Evolutionary conservation across 192 early-diverging fungal species (phyloP), one percentile per base, ranked within the genome.

Genomic region (Cetraspora pellucida): DNA sequence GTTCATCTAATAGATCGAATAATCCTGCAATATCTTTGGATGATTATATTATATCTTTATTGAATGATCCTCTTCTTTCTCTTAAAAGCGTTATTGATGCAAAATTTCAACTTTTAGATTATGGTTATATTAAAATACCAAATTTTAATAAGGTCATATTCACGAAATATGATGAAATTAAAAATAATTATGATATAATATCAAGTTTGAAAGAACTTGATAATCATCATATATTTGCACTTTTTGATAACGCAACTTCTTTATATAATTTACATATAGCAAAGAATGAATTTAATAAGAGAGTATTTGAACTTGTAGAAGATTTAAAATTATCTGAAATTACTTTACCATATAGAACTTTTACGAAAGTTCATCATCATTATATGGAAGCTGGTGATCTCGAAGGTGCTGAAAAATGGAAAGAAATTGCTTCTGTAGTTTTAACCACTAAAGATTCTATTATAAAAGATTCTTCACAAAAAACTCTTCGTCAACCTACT

Each of bases 1-100:
- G 37, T 45, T n/a, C 28, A 37, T 45, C 37, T 10, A 44, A 37
- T 28, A 14, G 63, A 19, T n/a, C 10, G 43, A 65, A 10, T 14
- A 44, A 16, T 45, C 63, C 63, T 19, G 31, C 7, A 65, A 27
- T 30, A 43, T n/a, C 30, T 65, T n/a, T 43, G 16, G n/a, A 19
- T 9, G 63, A 65, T 14, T n/a, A 11, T 2, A 37, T 44, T 14
- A 21, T 65, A 19, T 17, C 63, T n/a, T 65, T 43, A n/a, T 28
- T 65, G 19, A 65, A n/a, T 44, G 30, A 65, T 65, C 30, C 28
- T 10, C 17, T 19, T 44, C 63, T 65, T 65, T 65, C 63, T n/a
- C 63, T 65, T 17, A 65, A 65, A n/a, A 31, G 43, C 10, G 37
- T 31, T 1, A 37, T 65, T 44, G 37, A 43, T n/a, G 63, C 63